Conservation (phyloP, 345 rosid species). For the Camelina hispida region DNA sequence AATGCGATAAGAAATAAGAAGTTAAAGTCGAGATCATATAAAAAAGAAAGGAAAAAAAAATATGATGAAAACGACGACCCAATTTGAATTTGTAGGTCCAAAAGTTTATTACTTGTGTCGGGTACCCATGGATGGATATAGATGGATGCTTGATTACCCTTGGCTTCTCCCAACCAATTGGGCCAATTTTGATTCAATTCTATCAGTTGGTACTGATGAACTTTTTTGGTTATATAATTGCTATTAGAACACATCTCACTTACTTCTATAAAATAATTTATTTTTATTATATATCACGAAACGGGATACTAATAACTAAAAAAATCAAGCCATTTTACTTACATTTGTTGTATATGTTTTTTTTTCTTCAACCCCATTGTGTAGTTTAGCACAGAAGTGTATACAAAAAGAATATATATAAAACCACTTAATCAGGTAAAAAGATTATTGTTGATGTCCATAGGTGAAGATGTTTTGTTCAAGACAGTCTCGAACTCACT, state of each 20-base stretch:
- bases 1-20: not conserved
- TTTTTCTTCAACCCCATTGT: slow-evolving; percentile 4
- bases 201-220: not conserved
- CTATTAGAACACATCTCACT: not conserved
- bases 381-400: slow-evolving; percentile 27
- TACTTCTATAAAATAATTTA: not conserved
- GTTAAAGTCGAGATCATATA: slow-evolving; percentile 22
- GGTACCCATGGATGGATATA: slow-evolving; percentile 41
- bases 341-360: slow-evolving; percentile 38
- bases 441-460: slow-evolving; percentile 45
- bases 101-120: slow-evolving; percentile 44
- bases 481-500: slow-evolving; percentile 64
- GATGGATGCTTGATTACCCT: slow-evolving; percentile 36
- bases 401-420: slow-evolving; percentile 7
- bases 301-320: slow-evolving; percentile 29
- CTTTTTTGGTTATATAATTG: slow-evolving; percentile 2
- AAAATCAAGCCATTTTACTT: slow-evolving; percentile 30
- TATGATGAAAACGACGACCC: slow-evolving; percentile 46
- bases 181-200: slow-evolving; percentile 26
- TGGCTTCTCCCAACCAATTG: slow-evolving; percentile 42
- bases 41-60: slow-evolving; percentile 12
- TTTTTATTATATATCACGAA: slow-evolving; percentile 10
- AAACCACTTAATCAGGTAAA: slow-evolving; percentile 33
- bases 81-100: slow-evolving; percentile 44
- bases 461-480: slow-evolving; percentile 52